These are phyloP conservation scores for Starmerella stellata DNA, from an alignment of 805 yeast genomes.

Conservation along the genomic window DNA sequence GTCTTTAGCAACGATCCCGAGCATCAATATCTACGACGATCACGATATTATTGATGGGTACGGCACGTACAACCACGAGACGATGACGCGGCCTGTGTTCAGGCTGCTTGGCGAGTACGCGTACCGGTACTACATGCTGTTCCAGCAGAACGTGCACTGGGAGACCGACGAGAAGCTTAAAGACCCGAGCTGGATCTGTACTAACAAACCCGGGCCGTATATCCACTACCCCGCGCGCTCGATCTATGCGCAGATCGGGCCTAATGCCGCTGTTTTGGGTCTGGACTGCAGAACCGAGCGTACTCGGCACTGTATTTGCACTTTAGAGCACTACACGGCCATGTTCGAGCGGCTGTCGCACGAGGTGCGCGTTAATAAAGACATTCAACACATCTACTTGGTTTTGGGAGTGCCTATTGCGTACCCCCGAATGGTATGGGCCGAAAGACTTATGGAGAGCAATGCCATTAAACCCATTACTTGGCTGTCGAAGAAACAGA, in stretches of 20 bases:
- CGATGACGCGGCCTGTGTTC: constrained; percentile 59
- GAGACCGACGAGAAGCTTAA: constrained; percentile 26
- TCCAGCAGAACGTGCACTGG: constrained; percentile 64
- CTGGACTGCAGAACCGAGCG: constrained; percentile 91
- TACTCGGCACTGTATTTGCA: constrained; percentile 38
- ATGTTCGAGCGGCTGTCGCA: constrained; percentile 41
- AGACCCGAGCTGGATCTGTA: constrained; percentile 47
- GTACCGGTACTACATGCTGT: constrained; percentile 69
- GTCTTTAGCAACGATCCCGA: constrained; percentile 69
- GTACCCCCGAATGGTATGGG: constrained; percentile 84
- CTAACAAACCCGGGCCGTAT: constrained; percentile 43
- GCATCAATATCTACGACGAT: constrained; percentile 75
- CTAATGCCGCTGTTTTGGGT: constrained; percentile 52
- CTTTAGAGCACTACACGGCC: constrained; percentile 36
- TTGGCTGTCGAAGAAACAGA: constrained; percentile 26
- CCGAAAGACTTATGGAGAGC: constrained; percentile 50
- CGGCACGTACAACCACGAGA: constrained; percentile 64
- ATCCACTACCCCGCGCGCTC: constrained; percentile 54
- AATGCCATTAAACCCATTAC: constrained; percentile 45
- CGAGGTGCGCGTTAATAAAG: constrained; percentile 37
- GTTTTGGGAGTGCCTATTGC: constrained; percentile 90
- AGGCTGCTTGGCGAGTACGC: constrained; percentile 59
- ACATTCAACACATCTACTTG: constrained; percentile 57
- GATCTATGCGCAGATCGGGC: constrained; percentile 54
- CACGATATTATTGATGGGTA: constrained; percentile 95